Evolutionary conservation across 2,329 filamentous ascomycete genomes (phyloP).

Genomic region (Pseudohalonectria lignicola): DNA sequence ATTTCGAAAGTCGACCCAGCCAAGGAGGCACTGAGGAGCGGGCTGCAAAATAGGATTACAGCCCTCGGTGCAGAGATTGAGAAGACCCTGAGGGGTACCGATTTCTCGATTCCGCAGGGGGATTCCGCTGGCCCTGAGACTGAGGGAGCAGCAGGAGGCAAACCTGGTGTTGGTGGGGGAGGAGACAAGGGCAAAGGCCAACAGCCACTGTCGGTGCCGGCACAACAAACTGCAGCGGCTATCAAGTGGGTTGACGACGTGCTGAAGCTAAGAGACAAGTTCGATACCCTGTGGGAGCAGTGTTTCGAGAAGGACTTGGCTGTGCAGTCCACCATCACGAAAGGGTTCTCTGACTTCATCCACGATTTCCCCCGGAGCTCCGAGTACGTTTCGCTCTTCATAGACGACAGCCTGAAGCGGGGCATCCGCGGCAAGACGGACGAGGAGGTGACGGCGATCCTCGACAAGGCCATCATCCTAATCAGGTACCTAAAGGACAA

Average conservation of each 20-base stretch:
- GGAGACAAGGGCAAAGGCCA: neutral
- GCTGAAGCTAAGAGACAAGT: conserved; percentile 75
- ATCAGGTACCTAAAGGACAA: conserved; percentile 84
- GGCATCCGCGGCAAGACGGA: conserved; percentile 91
- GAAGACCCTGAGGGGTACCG: conserved; percentile 44
- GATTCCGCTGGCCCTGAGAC: conserved; percentile 18
- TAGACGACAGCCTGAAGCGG: conserved; percentile 92
- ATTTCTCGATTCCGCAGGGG: conserved; percentile 30
- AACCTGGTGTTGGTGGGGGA: no score
- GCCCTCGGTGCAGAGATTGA: conserved; percentile 80
- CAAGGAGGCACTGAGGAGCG: conserved; percentile 58
- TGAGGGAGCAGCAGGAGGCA: no score
- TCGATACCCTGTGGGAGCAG: conserved; percentile 63
- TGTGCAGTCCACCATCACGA: conserved; percentile 71
- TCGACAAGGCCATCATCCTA: conserved; percentile 83
- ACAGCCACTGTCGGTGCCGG: conserved; percentile 41
- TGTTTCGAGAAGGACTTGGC: conserved; percentile 69
- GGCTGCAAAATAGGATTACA: conserved; percentile 63
- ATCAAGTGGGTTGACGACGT: conserved; percentile 96
- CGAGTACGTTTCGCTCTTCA: conserved; percentile 91
- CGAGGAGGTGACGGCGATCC: conserved; percentile 66
- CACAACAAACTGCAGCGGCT: conserved; percentile 75
- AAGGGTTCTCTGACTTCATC: conserved; percentile 87
- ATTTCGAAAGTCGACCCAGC: conserved; percentile 66
- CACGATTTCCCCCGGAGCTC: conserved; percentile 78